Evolutionary conservation across 192 early-diverging fungal genomes (phyloP).

Genomic region (Coemansia sp.): DNA sequence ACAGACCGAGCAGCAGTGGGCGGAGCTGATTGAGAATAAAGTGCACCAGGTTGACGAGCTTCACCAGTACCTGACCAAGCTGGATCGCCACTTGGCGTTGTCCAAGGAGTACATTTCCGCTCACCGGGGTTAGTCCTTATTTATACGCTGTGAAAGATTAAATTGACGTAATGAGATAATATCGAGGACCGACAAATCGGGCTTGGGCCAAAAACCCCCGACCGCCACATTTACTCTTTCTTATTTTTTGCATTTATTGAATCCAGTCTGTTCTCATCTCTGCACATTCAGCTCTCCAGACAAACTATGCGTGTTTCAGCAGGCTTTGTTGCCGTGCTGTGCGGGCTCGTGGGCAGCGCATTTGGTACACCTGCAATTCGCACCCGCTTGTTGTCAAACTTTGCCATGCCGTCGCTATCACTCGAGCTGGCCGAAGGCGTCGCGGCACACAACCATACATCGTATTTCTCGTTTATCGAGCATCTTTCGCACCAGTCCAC

Average conservation of each 20-base stretch:
- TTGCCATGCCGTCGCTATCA: slow-evolving; percentile 67
- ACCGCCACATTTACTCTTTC: no score
- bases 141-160: background rate
- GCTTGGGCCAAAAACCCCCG: no score
- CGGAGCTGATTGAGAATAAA: slow-evolving; percentile 12
- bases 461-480: slow-evolving; percentile 65
- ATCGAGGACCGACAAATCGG: no score
- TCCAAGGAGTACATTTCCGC: slow-evolving; percentile 27
- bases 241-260: no score
- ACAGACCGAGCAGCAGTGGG: slow-evolving; percentile 25
- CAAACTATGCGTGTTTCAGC: background rate
- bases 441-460: slow-evolving; percentile 61
- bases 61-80: slow-evolving; percentile 10
- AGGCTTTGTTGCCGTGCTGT: background rate
- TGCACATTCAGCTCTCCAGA: background rate
- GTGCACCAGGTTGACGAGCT: slow-evolving; percentile 20
- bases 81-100: slow-evolving; percentile 46
- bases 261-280: no score
- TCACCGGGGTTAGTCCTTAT: slow-evolving; percentile 14
- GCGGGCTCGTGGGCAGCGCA: background rate
- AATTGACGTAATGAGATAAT: no score
- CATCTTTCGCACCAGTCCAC: slow-evolving; percentile 49
- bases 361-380: slow-evolving; percentile 26
- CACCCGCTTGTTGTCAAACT: slow-evolving; percentile 37
- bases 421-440: slow-evolving; percentile 79